Evolutionary conservation across 805 yeast genomes (phyloP).

Genomic region (Yarrowia sp.): DNA sequence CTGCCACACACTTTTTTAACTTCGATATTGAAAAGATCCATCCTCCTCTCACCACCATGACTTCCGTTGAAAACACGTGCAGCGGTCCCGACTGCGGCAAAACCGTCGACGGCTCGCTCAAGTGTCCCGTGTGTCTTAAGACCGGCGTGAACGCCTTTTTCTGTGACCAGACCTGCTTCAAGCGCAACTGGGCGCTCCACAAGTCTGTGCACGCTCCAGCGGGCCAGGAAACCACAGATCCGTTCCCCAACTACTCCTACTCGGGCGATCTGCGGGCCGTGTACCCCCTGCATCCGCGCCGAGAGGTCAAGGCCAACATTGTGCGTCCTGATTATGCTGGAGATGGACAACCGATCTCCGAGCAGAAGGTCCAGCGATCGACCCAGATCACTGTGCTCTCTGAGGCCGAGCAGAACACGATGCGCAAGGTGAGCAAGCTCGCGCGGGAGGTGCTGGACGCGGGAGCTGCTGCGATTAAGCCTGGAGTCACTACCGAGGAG

Average conservation of each 20-base stretch:
- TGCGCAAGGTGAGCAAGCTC: constrained; percentile 69
- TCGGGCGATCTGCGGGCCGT: constrained; percentile 72
- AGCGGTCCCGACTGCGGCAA: constrained; percentile 85
- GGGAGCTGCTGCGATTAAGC: constrained; percentile 77
- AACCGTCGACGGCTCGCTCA: constrained; percentile 63
- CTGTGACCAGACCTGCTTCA: constrained; percentile 83
- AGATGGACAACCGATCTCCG: constrained; percentile 75
- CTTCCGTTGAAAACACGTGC: constrained; percentile 43
- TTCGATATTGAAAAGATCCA: background rate
- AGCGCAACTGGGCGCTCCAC: constrained; percentile 55
- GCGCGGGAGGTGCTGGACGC: constrained; percentile 88
- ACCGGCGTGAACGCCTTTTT: constrained; percentile 60
- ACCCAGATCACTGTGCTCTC: constrained; percentile 62
- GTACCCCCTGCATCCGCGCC: constrained; percentile 76
- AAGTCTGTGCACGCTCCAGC: constrained; percentile 70
- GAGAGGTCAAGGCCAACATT: constrained; percentile 69
- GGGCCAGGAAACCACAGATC: constrained; percentile 57
- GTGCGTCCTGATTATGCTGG: constrained; percentile 79
- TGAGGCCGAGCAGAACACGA: constrained; percentile 67
- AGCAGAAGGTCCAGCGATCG: constrained; percentile 67
- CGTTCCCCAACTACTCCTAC: constrained; percentile 76
- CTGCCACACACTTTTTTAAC: too few species aligned
- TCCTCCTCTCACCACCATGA: constrained; percentile 28
- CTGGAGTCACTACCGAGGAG: constrained; percentile 93
- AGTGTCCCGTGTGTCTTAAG: constrained; percentile 91